These are phyloP conservation scores for Boletus rufocinnamomeus DNA, from an alignment of 768 basidiomycete species.

Conservation along the genomic window DNA sequence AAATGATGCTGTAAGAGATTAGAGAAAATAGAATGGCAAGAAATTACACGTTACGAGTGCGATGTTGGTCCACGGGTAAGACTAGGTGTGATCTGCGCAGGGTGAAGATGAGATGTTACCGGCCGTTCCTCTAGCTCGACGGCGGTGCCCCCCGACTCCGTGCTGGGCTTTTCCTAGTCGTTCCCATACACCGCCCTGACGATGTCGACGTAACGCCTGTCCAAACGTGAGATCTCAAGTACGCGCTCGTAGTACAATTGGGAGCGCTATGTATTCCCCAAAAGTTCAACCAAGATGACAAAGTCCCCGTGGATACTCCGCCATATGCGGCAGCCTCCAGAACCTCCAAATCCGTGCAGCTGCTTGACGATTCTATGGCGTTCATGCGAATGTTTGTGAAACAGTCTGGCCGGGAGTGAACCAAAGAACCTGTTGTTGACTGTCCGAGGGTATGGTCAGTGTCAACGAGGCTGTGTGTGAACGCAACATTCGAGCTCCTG, in stretches of 20 bases:
- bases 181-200: slow-evolving; percentile 4
- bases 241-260: slow-evolving; percentile 19
- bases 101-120: slow-evolving; percentile 7
- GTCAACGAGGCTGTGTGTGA: too few relatives aligned
- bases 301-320: slow-evolving; percentile 72
- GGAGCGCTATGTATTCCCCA: slow-evolving; percentile 3
- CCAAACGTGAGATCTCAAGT: slow-evolving; percentile 36
- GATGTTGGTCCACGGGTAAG: neutral
- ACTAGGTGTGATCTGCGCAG: too few relatives aligned
- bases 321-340: slow-evolving; percentile 49
- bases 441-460: too few relatives aligned
- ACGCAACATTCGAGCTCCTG: too few relatives aligned
- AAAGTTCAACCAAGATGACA: slow-evolving; percentile 17
- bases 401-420: too few relatives aligned
- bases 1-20: too few relatives aligned
- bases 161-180: slow-evolving; percentile 23
- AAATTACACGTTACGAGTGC: neutral
- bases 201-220: slow-evolving; percentile 32
- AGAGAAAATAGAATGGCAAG: too few relatives aligned
- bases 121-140: slow-evolving; percentile 57
- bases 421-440: too few relatives aligned
- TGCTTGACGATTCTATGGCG: too few relatives aligned
- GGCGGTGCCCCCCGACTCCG: slow-evolving; percentile 48
- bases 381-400: too few relatives aligned
- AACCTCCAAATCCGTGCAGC: slow-evolving; percentile 54